phyloP scores from a whole-genome alignment of 2,329 filamentous ascomycete genomes.

The Venturiaceae sp. region DNA sequence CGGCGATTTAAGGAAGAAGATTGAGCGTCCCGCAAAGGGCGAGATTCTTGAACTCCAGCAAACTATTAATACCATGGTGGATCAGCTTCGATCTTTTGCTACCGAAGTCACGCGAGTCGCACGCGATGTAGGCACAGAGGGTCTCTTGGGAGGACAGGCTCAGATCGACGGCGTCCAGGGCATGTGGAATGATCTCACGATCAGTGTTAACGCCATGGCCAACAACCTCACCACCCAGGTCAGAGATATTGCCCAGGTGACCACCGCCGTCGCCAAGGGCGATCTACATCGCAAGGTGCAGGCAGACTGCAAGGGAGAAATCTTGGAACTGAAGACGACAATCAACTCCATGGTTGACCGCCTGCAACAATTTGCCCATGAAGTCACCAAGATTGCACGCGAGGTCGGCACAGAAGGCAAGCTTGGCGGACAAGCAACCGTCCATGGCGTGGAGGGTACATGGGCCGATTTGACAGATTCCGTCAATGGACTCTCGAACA shows the following conservation, averaged over 20 bases:
- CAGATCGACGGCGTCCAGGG: conserved; percentile 56
- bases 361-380: conserved; percentile 41
- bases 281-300: conserved; percentile 42
- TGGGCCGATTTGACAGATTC: conserved; percentile 46
- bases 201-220: conserved; percentile 45
- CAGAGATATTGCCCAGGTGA: conserved; percentile 43
- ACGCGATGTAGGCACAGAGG: conserved; percentile 54
- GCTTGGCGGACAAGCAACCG: conserved; percentile 41
- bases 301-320: conserved; percentile 42
- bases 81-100: conserved; percentile 54
- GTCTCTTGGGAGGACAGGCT: conserved; percentile 53
- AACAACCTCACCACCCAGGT: conserved; percentile 44
- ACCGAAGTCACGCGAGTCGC: conserved; percentile 57
- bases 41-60: conserved; percentile 94
- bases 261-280: conserved; percentile 41
- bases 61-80: conserved; percentile 65
- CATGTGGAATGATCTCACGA: conserved; percentile 57
- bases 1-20: conserved; percentile 92
- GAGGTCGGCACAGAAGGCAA: conserved; percentile 43
- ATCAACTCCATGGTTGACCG: conserved; percentile 46
- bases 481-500: conserved; percentile 44
- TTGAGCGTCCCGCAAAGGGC: conserved; percentile 84
- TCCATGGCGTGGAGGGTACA: conserved; percentile 42
- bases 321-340: conserved; percentile 40
- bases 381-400: conserved; percentile 42